phyloP scores from a whole-genome alignment of 441 rosid genomes.

The Jatropha multifida region DNA sequence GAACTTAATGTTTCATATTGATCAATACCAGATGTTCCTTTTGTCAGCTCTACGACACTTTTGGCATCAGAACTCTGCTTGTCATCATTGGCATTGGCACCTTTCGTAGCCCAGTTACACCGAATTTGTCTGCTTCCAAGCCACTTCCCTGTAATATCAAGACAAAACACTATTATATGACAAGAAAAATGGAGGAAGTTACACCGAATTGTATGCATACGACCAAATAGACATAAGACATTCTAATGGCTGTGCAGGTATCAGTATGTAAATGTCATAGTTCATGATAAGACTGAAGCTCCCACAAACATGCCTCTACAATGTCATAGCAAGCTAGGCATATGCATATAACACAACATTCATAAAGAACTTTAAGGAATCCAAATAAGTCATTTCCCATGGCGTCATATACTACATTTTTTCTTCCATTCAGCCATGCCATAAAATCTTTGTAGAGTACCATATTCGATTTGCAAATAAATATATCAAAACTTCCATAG shows the following conservation, averaged over 20 bases:
- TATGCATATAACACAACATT: neutral
- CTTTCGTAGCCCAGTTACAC: constrained; percentile 78
- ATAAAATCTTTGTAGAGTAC: neutral
- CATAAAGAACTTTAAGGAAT: neutral
- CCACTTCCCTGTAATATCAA: constrained; percentile 55
- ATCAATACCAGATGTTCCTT: constrained; percentile 51
- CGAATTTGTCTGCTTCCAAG: constrained; percentile 68
- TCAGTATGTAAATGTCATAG: neutral
- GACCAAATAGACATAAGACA: neutral
- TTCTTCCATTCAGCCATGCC: neutral
- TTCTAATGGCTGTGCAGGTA: neutral
- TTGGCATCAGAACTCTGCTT: constrained; percentile 53
- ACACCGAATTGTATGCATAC: neutral
- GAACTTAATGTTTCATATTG: neutral
- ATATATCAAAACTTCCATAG: neutral
- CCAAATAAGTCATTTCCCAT: neutral
- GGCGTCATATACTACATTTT: neutral
- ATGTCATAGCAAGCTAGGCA: neutral
- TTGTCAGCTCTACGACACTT: constrained; percentile 59
- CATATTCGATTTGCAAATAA: constrained; percentile 1
- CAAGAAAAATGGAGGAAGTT: neutral
- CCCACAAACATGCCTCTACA: no score
- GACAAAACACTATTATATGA: constrained; percentile 15
- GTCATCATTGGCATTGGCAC: constrained; percentile 51
- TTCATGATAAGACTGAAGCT: neutral